Conservation (phyloP, 2,329 filamentous ascomycete genomes). For the Arthrinium phaeospermum region DNA sequence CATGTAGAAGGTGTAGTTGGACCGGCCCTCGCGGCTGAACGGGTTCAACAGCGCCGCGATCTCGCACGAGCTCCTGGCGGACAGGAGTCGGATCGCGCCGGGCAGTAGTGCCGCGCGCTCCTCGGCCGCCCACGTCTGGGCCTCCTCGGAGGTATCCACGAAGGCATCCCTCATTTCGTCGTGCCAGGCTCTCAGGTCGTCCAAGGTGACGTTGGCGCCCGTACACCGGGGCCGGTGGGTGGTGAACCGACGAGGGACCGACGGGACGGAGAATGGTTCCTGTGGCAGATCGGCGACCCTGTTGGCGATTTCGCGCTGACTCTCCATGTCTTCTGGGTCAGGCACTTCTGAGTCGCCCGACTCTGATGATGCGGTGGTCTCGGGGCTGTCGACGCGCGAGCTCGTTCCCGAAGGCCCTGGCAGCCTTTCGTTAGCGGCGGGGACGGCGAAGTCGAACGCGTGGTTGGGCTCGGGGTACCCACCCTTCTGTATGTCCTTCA, state of each 20-base stretch:
- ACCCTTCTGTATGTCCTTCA: neutral
- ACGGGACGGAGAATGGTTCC: neutral
- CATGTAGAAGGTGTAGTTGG: neutral
- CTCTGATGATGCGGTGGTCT: neutral
- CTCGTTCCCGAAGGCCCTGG: neutral
- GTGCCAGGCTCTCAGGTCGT: neutral
- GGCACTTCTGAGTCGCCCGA: too few relatives aligned
- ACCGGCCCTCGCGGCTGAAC: neutral
- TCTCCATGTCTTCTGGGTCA: neutral
- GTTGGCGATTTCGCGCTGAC: neutral
- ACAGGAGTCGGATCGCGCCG: neutral
- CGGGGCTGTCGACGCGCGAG: neutral
- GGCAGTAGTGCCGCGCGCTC: neutral
- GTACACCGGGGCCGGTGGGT: neutral
- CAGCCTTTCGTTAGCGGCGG: neutral
- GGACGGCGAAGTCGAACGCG: neutral
- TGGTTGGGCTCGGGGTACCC: neutral
- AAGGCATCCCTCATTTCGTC: neutral
- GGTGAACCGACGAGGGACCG: neutral
- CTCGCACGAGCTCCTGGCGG: neutral
- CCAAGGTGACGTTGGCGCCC: neutral
- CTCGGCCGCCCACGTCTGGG: too few relatives aligned
- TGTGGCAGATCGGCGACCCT: neutral
- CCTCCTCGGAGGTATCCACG: neutral
- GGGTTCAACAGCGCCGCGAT: neutral